These are phyloP conservation scores for Penstemon eatonii DNA, from an alignment of 257 asterid genomes.

Conservation along the genomic window DNA sequence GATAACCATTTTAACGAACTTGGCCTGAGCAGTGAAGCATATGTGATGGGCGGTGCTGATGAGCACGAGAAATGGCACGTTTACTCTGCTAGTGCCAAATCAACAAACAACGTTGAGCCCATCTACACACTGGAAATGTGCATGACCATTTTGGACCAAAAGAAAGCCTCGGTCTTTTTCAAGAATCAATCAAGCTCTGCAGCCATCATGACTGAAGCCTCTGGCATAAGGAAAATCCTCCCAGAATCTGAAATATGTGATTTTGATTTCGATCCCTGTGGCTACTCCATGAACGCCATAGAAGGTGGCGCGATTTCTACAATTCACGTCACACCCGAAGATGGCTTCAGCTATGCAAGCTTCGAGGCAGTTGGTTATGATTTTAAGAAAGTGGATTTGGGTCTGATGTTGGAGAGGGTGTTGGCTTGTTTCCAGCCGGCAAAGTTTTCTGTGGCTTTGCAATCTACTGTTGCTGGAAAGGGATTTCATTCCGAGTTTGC, in stretches of 20 bases:
- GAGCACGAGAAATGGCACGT: conserved; percentile 38
- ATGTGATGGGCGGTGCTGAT: conserved; percentile 39
- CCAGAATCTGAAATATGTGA: conserved; percentile 37
- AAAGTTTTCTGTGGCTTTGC: conserved; percentile 69
- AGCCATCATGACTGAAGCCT: conserved; percentile 35
- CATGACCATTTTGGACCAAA: conserved; percentile 42
- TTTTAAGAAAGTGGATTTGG: conserved; percentile 27
- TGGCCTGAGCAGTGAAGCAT: conserved; percentile 36
- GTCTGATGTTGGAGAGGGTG: conserved; percentile 58
- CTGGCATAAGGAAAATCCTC: conserved; percentile 41
- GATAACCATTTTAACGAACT: conserved; percentile 33
- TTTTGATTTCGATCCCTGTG: conserved; percentile 41
- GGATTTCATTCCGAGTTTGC: conserved; percentile 33
- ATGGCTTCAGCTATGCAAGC: conserved; percentile 47
- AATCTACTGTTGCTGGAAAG: conserved; percentile 43
- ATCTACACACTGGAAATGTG: conserved; percentile 42
- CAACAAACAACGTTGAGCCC: not conserved
- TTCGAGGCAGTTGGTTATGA: conserved; percentile 40
- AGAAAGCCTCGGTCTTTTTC: conserved; percentile 41
- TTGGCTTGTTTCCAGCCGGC: conserved; percentile 69
- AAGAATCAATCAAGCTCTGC: conserved; percentile 38
- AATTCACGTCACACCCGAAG: conserved; percentile 27
- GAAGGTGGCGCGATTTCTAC: conserved; percentile 36
- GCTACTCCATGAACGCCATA: conserved; percentile 43
- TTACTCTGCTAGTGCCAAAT: conserved; percentile 35